A percentile compares a stretch with the other conserved stretches of the same genome.
phyloP scores from a whole-genome alignment of 345 rosid genomes.

The Mangifera indica region DNA sequence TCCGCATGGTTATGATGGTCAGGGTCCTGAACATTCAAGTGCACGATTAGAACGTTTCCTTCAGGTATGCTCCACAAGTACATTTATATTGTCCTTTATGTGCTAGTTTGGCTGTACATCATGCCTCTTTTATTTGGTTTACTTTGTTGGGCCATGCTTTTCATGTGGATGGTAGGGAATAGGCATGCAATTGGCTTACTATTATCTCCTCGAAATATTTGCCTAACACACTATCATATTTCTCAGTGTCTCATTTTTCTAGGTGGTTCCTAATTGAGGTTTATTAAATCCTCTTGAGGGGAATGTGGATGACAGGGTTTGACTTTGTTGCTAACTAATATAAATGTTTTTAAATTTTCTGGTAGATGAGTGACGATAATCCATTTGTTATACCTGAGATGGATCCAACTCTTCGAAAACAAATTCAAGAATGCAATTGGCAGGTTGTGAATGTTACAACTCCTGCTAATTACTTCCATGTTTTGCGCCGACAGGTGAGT shows the following conservation, averaged over 20 bases:
- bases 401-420: slow-evolving; percentile 72
- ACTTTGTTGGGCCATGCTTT: background rate
- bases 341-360: slow-evolving; percentile 15
- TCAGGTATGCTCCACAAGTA: slow-evolving; percentile 46
- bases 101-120: background rate
- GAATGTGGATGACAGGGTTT: background rate
- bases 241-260: background rate
- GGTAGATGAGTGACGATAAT: slow-evolving; percentile 85
- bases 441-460: slow-evolving; percentile 87
- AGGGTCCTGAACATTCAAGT: slow-evolving; percentile 90
- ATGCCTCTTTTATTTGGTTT: background rate
- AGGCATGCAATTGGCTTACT: background rate
- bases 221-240: too few species aligned
- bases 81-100: background rate
- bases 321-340: background rate
- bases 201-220: too few species aligned
- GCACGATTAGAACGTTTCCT: slow-evolving; percentile 75
- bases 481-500: slow-evolving; percentile 71
- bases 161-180: background rate
- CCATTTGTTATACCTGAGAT: slow-evolving; percentile 77
- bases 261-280: background rate
- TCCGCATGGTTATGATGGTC: slow-evolving; percentile 86
- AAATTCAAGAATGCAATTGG: slow-evolving; percentile 87
- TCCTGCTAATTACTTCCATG: slow-evolving; percentile 89
- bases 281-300: background rate